A percentile compares a stretch with the other conserved stretches of the same genome.
Conservation (phyloP, 164 flowering plant genomes). For the Liquidambar formosana region DNA sequence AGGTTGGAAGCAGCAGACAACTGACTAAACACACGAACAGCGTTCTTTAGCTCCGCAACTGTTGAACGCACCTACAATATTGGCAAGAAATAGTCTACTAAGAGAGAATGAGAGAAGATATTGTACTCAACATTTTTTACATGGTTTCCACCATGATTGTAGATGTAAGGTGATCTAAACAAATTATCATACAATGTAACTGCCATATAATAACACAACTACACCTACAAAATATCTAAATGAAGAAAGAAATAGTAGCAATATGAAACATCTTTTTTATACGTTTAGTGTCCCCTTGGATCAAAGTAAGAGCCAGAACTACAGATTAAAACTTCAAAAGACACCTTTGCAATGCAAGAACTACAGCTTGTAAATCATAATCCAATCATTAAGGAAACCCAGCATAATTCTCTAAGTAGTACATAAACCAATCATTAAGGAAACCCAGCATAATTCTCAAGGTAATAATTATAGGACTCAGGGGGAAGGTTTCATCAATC, state of each 20-base stretch:
- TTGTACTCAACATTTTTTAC: background rate
- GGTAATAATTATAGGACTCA: background rate
- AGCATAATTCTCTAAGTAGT: too few species aligned
- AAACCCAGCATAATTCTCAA: too few species aligned
- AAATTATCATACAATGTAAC: too few species aligned
- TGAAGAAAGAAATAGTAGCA: background rate
- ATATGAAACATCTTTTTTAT: background rate
- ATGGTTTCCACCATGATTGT: too few species aligned
- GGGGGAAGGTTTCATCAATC: slow-evolving; percentile 1
- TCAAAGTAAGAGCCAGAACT: too few species aligned
- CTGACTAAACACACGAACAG: slow-evolving; percentile 85
- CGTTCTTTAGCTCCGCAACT: slow-evolving; percentile 87
- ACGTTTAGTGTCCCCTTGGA: too few species aligned
- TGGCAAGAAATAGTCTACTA: slow-evolving; percentile 3
- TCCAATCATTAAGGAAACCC: too few species aligned
- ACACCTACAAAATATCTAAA: background rate
- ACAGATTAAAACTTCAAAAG: too few species aligned
- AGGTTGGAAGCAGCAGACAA: slow-evolving; percentile 81
- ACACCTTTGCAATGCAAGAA: background rate
- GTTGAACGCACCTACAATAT: slow-evolving; percentile 72
- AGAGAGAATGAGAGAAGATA: background rate
- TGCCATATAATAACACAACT: too few species aligned
- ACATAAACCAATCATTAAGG: too few species aligned
- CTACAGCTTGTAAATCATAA: background rate
- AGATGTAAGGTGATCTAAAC: too few species aligned